Evolutionary conservation across 192 early-diverging fungal species (phyloP).

Genomic region (Coemansia sp.): DNA sequence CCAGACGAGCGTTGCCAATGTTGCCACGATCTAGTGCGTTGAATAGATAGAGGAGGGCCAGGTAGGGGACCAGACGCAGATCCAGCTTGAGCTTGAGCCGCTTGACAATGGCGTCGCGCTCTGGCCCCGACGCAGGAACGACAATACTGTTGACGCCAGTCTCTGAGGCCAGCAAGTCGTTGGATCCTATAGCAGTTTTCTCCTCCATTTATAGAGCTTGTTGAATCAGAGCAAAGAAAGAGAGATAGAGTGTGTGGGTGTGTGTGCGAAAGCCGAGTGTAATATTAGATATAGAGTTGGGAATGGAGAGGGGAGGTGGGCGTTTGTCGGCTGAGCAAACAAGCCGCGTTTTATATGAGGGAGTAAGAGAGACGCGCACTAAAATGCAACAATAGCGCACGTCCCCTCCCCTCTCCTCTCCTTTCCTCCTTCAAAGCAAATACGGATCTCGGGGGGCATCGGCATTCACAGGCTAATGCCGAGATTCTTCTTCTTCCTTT

Average conservation of each 20-base stretch:
- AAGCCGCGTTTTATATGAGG: neutral
- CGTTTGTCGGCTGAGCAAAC: neutral
- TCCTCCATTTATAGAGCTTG: constrained; percentile 7
- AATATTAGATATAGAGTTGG: too few relatives aligned
- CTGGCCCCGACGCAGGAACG: constrained; percentile 40
- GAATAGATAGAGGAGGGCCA: constrained; percentile 69
- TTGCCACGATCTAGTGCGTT: constrained; percentile 73
- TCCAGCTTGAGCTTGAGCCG: constrained; percentile 62
- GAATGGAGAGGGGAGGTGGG: neutral
- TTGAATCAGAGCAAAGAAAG: neutral
- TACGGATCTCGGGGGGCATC: too few relatives aligned
- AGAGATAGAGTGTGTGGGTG: too few relatives aligned
- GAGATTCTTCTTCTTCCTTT: too few relatives aligned
- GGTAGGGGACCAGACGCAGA: constrained; percentile 62
- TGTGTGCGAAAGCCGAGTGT: too few relatives aligned
- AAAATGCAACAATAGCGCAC: neutral
- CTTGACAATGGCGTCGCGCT: constrained; percentile 45
- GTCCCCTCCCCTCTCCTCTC: neutral
- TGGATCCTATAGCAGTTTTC: constrained; percentile 3
- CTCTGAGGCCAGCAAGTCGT: neutral
- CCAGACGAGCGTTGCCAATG: constrained; percentile 70
- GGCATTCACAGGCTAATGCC: neutral
- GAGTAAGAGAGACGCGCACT: neutral
- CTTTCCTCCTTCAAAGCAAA: too few relatives aligned
- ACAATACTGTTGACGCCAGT: constrained; percentile 4